Base-by-base conservation (phyloP, 1,284 basidiomycete genomes). In the Moesziomyces globuligerus region DNA sequence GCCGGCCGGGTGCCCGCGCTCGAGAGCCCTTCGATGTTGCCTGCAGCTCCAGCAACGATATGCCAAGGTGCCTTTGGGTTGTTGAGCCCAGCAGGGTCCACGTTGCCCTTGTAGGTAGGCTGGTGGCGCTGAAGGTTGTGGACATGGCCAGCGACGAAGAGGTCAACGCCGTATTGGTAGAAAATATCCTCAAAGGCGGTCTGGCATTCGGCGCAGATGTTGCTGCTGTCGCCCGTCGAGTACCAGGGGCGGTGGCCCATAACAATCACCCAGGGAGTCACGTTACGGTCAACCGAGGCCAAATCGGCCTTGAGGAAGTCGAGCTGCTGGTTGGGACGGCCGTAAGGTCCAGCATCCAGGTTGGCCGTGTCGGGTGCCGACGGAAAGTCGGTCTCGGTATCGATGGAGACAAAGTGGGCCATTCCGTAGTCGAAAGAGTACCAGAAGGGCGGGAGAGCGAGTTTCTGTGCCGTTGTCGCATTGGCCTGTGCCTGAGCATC, bases 201-300 rank as follows among this genome's bases (percentile, higher is more conserved):
- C 57, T 82, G 80, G 66, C 83, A 77, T 48, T 76, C 61, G 9
- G 45, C 66, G 74, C 75, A 83, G 44, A 60, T 46, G 41, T 60
- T 55, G 46, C 50, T 45, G 75, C 48, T 50, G 5, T 34, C 74
- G 38, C 28, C 65, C 20, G 61, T 78, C 62, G 54, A 72, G 56
- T 73, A 75, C 75, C 66, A 75, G 6, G 76, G 81, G 28, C 81
- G 48, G 56, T 84, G 83, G 18, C 78, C 82, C 32, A 78, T 67
- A 18, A 75, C 83, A 36, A 84, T 49, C 25, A 84, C 76, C 83
- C 83, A 84, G 8, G 83, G 83, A 2, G 83, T 84, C 52, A 82
- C 74, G 17, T 18, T 67, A 28, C 83, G 74, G 68, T 84, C 79
- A 17, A 83, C 81, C 3, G 65, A 64, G 10, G 79, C 81, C 11